phyloP scores from a whole-genome alignment of 2,329 filamentous ascomycete genomes.

The Aspergillus sp. region DNA sequence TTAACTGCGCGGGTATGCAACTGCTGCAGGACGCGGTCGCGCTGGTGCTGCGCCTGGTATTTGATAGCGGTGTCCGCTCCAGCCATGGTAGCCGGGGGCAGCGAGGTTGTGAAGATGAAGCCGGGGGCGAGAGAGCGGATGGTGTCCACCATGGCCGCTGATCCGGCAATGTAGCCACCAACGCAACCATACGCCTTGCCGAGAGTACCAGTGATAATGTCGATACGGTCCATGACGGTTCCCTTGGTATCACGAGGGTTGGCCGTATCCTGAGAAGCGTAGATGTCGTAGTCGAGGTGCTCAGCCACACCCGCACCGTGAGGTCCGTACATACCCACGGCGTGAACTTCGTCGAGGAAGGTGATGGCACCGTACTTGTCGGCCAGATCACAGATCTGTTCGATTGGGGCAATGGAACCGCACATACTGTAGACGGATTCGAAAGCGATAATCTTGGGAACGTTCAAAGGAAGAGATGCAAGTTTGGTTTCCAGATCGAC shows the following conservation, averaged over 20 bases:
- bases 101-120: slow-evolving; percentile 98
- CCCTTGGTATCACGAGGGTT: slow-evolving; percentile 55
- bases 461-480: slow-evolving; percentile 77
- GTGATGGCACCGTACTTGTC: slow-evolving; percentile 98
- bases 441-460: slow-evolving; percentile 97
- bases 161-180: slow-evolving; percentile 95
- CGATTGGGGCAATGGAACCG: slow-evolving; percentile 92
- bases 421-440: slow-evolving; percentile 99
- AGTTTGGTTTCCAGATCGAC: slow-evolving; percentile 89
- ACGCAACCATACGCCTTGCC: slow-evolving; percentile 98
- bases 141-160: slow-evolving; percentile 80
- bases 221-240: slow-evolving; percentile 91
- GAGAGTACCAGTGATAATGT: slow-evolving; percentile 96
- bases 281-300: slow-evolving; percentile 90
- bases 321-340: slow-evolving; percentile 98
- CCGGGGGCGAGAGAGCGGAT: slow-evolving; percentile 93
- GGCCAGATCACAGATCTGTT: slow-evolving; percentile 91
- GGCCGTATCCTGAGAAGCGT: slow-evolving; percentile 68
- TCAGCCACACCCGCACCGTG: slow-evolving; percentile 94
- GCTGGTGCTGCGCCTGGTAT: slow-evolving; percentile 82
- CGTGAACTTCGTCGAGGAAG: slow-evolving; percentile 97
- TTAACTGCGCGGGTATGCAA: slow-evolving; percentile 95
- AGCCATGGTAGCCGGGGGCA: slow-evolving; percentile 95
- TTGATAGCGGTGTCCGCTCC: slow-evolving; percentile 89
- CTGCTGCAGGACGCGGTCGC: slow-evolving; percentile 89